phyloP scores from a whole-genome alignment of 2,329 filamentous ascomycete species.

The Talaromyces sp. region DNA sequence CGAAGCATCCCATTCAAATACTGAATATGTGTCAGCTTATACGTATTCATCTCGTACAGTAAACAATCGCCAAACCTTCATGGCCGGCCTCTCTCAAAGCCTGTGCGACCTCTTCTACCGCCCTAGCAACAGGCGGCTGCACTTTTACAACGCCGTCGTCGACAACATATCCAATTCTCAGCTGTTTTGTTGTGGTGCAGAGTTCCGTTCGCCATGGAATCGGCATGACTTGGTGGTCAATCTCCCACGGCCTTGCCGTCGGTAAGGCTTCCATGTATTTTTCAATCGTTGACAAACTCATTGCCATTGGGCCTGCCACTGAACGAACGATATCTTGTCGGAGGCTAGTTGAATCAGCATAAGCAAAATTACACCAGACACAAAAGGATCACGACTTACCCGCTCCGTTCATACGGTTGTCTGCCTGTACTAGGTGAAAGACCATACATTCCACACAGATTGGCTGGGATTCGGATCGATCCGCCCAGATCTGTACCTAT shows the following conservation, averaged over 20 bases:
- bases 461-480: conserved; percentile 39
- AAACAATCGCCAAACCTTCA: conserved; percentile 37
- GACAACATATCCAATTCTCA: conserved; percentile 60
- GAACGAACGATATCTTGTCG: conserved; percentile 28
- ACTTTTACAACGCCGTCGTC: conserved; percentile 59
- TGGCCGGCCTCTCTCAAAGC: conserved; percentile 56
- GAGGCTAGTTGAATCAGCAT: conserved; percentile 18
- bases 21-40: conserved; percentile 18
- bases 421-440: conserved; percentile 39
- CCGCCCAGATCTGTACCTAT: conserved; percentile 61
- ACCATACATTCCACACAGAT: conserved; percentile 29
- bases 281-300: conserved; percentile 27
- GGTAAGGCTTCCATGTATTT: conserved; percentile 33
- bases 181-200: conserved; percentile 26
- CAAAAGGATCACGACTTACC: conserved; percentile 22
- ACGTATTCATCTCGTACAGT: conserved; percentile 26
- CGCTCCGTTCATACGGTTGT: conserved; percentile 35
- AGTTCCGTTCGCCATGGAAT: conserved; percentile 36
- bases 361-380: conserved; percentile 13
- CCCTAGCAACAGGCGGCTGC: conserved; percentile 58
- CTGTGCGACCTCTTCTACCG: conserved; percentile 51
- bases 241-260: conserved; percentile 29
- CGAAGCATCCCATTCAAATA: conserved; percentile 33
- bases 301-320: conserved; percentile 30
- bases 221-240: conserved; percentile 35